Evolutionary conservation across 1,139 yeast genomes (phyloP).

Genomic region (Sugiyamaella pinicola): DNA sequence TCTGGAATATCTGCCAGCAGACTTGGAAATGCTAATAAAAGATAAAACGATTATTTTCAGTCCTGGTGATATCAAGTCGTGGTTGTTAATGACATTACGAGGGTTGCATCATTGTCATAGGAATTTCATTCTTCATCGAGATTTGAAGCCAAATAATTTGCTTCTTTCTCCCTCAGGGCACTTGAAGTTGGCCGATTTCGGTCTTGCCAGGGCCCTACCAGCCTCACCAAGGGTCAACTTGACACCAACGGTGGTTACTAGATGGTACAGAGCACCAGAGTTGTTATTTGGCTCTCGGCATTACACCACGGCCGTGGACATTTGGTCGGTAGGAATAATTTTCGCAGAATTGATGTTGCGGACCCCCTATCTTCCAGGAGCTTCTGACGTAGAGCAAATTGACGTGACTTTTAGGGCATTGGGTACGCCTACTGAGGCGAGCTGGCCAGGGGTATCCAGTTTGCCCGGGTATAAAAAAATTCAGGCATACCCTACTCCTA

Average conservation of each 20-base stretch:
- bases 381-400: constrained; percentile 84
- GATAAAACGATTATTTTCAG: constrained; percentile 76
- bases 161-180: constrained; percentile 84
- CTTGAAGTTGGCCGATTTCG: constrained; percentile 94
- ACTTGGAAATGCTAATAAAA: constrained; percentile 84
- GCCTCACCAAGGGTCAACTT: constrained; percentile 71
- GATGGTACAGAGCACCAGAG: constrained; percentile 98
- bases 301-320: constrained; percentile 84
- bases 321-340: constrained; percentile 95
- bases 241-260: constrained; percentile 91
- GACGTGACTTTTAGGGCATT: constrained; percentile 90
- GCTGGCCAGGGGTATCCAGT: constrained; percentile 87
- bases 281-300: constrained; percentile 84
- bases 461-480: constrained; percentile 64
- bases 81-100: constrained; percentile 91
- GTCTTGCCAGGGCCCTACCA: constrained; percentile 84
- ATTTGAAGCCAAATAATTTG: constrained; percentile 60
- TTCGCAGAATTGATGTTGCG: constrained; percentile 95
- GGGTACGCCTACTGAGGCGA: constrained; percentile 92
- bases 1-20: constrained; percentile 87
- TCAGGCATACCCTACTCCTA: constrained; percentile 48
- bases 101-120: constrained; percentile 97
- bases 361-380: constrained; percentile 92
- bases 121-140: constrained; percentile 82
- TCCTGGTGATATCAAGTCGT: constrained; percentile 86